Evolutionary conservation across 306 rosid genomes (phyloP), one percentile per base, ranked within the genome.

Genomic region (Cucurbita argyrosperma): DNA sequence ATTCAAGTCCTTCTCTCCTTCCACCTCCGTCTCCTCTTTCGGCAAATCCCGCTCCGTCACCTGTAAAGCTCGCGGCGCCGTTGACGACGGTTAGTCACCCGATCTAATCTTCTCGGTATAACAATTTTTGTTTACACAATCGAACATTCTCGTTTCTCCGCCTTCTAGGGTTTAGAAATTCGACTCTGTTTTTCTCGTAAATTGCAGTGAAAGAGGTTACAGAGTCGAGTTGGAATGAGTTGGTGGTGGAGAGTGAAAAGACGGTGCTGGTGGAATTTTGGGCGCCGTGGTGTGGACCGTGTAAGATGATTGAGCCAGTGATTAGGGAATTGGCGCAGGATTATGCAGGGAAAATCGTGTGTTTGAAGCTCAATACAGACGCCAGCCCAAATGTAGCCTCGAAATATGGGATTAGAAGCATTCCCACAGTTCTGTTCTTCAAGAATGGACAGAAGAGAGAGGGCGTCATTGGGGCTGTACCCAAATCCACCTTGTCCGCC

Each of bases 281-380:
- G 98, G 97, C 98, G 40, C 92, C 94, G 43, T 93, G 98, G 97
- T 93, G 98, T 54, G 98, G 97, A 68, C 97, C 97, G 5, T 93
- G 97, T 78, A 80, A 87, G 64, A 90, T 93, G 85, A 93, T 93
- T 74, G 96, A 91, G 0, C 94, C 97, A 4, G 79, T 93, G 56
- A 80, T 93, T 26, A 95, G 87, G 58, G 97, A 90, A 79, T 77
- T 90, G 69, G 97, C 97, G 0, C 85, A 84, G 78, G 97, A 90
- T 71, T 93, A 89, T 74, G 91, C 85, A 1, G 97, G 94, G 1
- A 93, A 90, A 79, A 69, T 90, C 18, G 79, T 58, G 1, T 89
- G 96, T 83, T 88, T 26, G 84, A 89, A 90, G 89, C 85, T 93
- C 51, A 93, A 93, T 85, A 93, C 97, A 0, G 97, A 93, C 72